Conservation (phyloP, 306 rosid genomes). For the Ceratonia siliqua region DNA sequence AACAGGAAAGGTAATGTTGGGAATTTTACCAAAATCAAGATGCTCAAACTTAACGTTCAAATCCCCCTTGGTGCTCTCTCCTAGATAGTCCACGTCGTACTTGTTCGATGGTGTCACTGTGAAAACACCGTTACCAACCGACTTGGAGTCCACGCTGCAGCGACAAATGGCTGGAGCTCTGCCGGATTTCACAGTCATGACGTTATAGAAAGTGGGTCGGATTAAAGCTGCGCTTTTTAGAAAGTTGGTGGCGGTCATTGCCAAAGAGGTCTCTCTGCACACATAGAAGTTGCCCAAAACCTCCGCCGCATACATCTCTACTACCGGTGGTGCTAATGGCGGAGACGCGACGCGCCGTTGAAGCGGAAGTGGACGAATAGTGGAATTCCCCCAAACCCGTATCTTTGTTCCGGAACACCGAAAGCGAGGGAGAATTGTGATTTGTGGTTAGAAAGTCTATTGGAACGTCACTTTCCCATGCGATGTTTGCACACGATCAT, state of each 20-base stretch:
- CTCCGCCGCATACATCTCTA: slow-evolving; percentile 44
- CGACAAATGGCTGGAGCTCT: slow-evolving; percentile 24
- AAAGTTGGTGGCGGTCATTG: slow-evolving; percentile 31
- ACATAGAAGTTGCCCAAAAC: slow-evolving; percentile 33
- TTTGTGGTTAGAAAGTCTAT: background rate
- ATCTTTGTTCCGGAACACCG: slow-evolving; percentile 4
- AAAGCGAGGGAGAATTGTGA: background rate
- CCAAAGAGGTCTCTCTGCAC: slow-evolving; percentile 28
- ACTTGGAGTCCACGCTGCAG: slow-evolving; percentile 45
- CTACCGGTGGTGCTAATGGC: background rate
- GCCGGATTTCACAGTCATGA: background rate
- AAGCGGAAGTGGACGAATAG: background rate
- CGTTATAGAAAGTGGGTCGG: background rate
- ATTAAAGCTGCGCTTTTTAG: slow-evolving; percentile 31
- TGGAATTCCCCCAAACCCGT: background rate
- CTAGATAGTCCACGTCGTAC: slow-evolving; percentile 85
- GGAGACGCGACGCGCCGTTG: background rate
- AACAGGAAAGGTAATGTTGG: background rate
- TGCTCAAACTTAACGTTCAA: slow-evolving; percentile 77
- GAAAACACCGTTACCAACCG: slow-evolving; percentile 57
- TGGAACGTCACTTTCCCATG: background rate
- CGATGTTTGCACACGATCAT: background rate
- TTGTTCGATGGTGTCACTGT: slow-evolving; percentile 66
- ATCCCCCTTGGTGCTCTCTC: slow-evolving; percentile 94
- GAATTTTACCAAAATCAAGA: slow-evolving; percentile 66